phyloP scores from a whole-genome alignment of 2,329 filamentous ascomycete genomes.

The Ophiostoma tasmaniense region DNA sequence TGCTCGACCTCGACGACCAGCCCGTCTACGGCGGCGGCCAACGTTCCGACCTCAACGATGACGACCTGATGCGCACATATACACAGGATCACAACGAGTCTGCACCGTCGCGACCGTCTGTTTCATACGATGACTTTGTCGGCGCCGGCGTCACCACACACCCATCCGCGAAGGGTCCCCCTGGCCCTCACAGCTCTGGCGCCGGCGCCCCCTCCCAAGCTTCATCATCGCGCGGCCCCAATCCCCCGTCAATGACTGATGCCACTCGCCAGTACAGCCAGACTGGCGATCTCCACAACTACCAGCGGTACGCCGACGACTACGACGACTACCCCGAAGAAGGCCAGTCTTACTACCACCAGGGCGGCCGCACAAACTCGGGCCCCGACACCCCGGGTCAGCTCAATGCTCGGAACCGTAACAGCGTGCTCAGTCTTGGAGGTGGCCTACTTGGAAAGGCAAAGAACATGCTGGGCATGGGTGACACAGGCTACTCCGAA shows the following conservation, averaged over 20 bases:
- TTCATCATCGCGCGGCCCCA: constrained; percentile 22
- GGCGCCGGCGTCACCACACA: constrained; percentile 52
- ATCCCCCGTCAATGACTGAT: constrained; percentile 37
- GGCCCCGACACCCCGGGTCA: constrained; percentile 35
- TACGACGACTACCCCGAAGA: constrained; percentile 75
- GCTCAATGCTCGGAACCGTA: constrained; percentile 63
- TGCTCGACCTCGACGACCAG: constrained; percentile 66
- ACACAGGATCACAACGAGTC: constrained; percentile 54
- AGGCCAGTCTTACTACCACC: constrained; percentile 73
- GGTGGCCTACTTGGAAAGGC: constrained; percentile 79
- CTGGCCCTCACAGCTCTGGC: constrained; percentile 17
- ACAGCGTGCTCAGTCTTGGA: constrained; percentile 79
- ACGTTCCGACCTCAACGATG: constrained; percentile 59
- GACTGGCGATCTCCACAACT: constrained; percentile 76
- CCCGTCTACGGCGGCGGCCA: constrained; percentile 68
- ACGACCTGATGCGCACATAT: constrained; percentile 68
- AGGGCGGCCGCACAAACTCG: constrained; percentile 50
- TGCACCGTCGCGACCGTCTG: constrained; percentile 64
- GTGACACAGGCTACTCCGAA: constrained; percentile 72
- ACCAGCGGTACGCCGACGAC: constrained; percentile 83
- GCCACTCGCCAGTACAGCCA: constrained; percentile 54
- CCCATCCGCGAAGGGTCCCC: constrained; percentile 17
- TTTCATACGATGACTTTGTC: constrained; percentile 93
- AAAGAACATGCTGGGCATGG: constrained; percentile 87
- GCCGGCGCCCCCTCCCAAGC: constrained; percentile 23